Conservation (phyloP, 441 rosid species). For the Euphorbia celastroides region DNA sequence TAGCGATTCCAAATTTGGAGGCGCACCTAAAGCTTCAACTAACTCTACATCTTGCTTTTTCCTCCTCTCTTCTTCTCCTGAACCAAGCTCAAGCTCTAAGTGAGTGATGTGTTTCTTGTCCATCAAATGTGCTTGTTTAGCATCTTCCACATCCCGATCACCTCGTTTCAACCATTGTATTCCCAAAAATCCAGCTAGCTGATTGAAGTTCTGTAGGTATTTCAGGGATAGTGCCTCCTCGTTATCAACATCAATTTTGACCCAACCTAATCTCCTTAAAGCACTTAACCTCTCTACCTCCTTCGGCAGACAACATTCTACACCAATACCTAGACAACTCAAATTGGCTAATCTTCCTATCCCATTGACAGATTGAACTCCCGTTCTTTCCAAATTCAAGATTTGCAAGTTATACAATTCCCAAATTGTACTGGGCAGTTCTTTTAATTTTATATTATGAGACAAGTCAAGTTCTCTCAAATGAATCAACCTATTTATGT, state of each 20-base stretch:
- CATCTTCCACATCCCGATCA: background rate
- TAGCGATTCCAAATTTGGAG: background rate
- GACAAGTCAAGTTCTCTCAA: background rate
- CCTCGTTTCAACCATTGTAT: background rate
- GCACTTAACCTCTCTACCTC: background rate
- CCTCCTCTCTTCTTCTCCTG: background rate
- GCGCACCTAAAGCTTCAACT: background rate
- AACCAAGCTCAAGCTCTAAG: no score
- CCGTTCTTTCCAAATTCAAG: background rate
- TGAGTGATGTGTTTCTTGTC: background rate
- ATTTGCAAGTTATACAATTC: conserved; percentile 9
- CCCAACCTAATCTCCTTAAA: background rate
- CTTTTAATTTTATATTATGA: background rate
- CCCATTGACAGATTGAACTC: background rate
- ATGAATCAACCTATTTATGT: conserved; percentile 5
- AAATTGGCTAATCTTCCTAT: background rate
- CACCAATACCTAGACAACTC: background rate
- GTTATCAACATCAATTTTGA: background rate
- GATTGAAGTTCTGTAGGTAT: background rate
- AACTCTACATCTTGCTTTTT: background rate
- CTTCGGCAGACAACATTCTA: background rate
- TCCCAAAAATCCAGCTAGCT: background rate
- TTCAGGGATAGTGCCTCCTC: background rate
- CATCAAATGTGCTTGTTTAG: background rate
- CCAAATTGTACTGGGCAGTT: no score